Evolutionary conservation across 2,329 filamentous ascomycete species (phyloP), one percentile per base, ranked within the genome.

Genomic region (Conoideocrella luteorostrata): DNA sequence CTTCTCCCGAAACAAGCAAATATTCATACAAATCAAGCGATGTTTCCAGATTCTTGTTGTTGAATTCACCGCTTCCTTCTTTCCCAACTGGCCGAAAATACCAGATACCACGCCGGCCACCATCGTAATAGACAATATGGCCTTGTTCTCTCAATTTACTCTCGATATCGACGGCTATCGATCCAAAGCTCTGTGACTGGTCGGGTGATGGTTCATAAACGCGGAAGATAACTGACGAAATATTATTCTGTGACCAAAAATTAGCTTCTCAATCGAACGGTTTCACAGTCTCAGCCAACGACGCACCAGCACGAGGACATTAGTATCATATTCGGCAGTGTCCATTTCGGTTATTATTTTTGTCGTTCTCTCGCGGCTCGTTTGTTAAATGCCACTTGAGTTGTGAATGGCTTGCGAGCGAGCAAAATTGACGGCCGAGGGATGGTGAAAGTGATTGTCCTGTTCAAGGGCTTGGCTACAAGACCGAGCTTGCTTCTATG

Each of bases 301-400:
- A 66, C 74, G 56, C 52, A 80, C 77, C 66, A 80, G 69, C 56
- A 77, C 65, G 55, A 81, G 64, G 48, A 70, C 71, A 64, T 81
- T 81, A 58, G 77, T 81, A 57, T 78, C 75, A 63, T 78, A 79
- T 65, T 80, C 77, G 52, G 75, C 74, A 62, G 73, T 72, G 63
- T 81, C 77, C 77, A 81, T 81, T 58, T 74, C 76, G 74, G 58
- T 62, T 54, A 62, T 57, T 52, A 62, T 29, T 24, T 20, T 45
- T 17, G 35, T 11, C n/a, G 11, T 11, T 26, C 35, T 29, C 15
- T 17, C 35, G 41, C 30, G 21, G 37, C 32, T 26, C 29, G 39
- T 33, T 21, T 35, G 13, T 26, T 33, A 38, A 34, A 50, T 43
- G 46, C 12, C 26, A 32, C 38, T 7, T 24, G 29, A 30, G 11